Evolutionary conservation across 768 basidiomycete species (phyloP).

Genomic region (Suillus brevipes): DNA sequence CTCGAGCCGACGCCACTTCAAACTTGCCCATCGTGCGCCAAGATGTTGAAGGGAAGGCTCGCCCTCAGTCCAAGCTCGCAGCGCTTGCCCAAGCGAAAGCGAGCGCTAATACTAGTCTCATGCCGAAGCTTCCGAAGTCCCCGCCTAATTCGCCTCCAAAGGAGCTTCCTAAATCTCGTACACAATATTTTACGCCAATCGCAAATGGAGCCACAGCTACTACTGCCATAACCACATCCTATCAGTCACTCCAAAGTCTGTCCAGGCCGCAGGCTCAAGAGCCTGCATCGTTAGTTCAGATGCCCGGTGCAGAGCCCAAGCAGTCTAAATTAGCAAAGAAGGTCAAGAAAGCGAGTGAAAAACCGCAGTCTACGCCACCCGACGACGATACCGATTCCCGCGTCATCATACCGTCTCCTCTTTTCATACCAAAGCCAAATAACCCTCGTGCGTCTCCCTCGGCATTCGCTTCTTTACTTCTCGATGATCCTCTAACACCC

Average conservation of each 20-base stretch:
- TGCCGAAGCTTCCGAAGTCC: conserved; percentile 27
- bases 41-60: conserved; percentile 27
- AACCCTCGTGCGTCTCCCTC: conserved; percentile 75
- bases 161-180: conserved; percentile 48
- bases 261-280: conserved; percentile 35
- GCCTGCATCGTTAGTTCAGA: conserved; percentile 23
- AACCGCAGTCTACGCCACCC: conserved; percentile 34
- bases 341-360: conserved; percentile 57
- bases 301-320: conserved; percentile 40
- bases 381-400: conserved; percentile 38
- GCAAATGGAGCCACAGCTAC: conserved; percentile 84
- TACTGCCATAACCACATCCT: conserved; percentile 81
- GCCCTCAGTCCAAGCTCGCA: conserved; percentile 70
- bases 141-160: conserved; percentile 27
- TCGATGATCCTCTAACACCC: conserved; percentile 48
- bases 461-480: conserved; percentile 70
- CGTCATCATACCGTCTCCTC: conserved; percentile 44
- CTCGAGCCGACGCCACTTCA: conserved; percentile 23
- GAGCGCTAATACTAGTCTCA: conserved; percentile 13
- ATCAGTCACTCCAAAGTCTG: conserved; percentile 68
- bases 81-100: conserved; percentile 66
- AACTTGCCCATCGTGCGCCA: conserved; percentile 13
- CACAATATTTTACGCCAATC: conserved; percentile 74
- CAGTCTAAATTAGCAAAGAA: conserved; percentile 79
- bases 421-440: conserved; percentile 56